Percentiles rank a stretch among this genome's conserved stretches.
Conservation (phyloP, 2,329 filamentous ascomycete species). For the Pyrenophora teres region DNA sequence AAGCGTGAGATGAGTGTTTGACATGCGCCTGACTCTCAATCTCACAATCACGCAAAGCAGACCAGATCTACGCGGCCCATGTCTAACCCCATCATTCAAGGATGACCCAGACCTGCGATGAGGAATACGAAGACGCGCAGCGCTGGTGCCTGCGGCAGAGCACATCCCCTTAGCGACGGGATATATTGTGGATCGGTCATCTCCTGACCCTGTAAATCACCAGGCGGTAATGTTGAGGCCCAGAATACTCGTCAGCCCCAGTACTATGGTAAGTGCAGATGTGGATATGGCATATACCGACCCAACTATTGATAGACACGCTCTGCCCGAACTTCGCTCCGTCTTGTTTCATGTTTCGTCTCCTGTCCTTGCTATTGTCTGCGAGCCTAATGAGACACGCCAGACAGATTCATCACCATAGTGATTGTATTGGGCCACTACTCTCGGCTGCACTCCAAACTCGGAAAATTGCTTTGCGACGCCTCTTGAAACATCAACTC, state of each 20-base stretch:
- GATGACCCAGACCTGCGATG: conserved; percentile 2
- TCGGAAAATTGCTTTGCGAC: not conserved
- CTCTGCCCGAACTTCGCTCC: not conserved
- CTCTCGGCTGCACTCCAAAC: not conserved
- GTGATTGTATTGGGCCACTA: conserved; percentile 5
- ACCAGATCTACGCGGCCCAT: conserved; percentile 3
- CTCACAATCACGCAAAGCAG: not conserved
- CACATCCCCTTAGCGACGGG: conserved; percentile 7
- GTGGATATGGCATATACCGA: not conserved
- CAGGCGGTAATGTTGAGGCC: not conserved
- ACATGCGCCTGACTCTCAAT: not conserved
- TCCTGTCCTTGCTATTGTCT: not conserved
- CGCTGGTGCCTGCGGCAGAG: conserved; percentile 10
- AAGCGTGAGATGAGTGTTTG: not conserved
- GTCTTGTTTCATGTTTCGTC: too few species aligned
- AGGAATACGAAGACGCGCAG: conserved; percentile 7
- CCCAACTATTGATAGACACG: not conserved
- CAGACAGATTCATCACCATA: conserved; percentile 2
- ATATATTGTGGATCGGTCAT: conserved; percentile 5
- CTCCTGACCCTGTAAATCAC: conserved; percentile 9
- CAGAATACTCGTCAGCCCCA: not conserved
- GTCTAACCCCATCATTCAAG: conserved; percentile 1
- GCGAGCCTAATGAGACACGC: conserved; percentile 3
- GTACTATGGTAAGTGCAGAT: not conserved
- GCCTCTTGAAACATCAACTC: conserved; percentile 5